Evolutionary conservation across 1,284 basidiomycete genomes (phyloP).

Genomic region (Puccinia hordei): DNA sequence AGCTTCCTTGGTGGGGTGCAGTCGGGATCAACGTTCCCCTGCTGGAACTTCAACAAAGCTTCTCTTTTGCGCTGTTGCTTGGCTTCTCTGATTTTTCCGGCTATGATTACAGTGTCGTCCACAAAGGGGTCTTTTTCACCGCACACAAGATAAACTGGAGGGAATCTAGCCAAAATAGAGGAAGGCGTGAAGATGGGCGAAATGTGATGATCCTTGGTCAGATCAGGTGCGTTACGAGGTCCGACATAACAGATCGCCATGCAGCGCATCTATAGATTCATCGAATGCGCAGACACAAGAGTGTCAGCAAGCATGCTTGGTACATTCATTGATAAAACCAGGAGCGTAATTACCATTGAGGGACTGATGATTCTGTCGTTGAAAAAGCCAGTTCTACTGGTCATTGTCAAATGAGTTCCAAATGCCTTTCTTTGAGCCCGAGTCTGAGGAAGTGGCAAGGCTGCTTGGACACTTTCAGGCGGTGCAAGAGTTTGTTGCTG

Average conservation of each 20-base stretch:
- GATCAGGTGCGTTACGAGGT: constrained; percentile 85
- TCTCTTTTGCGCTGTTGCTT: constrained; percentile 77
- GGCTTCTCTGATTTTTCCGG: constrained; percentile 86
- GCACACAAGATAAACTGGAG: constrained; percentile 72
- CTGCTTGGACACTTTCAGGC: not conserved
- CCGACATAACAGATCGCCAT: constrained; percentile 98
- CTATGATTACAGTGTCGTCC: constrained; percentile 90
- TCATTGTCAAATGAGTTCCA: constrained; percentile 90
- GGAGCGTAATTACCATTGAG: constrained; percentile 8
- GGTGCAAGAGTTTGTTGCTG: constrained; percentile 46
- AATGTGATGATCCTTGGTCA: constrained; percentile 89
- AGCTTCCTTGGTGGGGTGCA: constrained; percentile 51
- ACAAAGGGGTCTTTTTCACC: constrained; percentile 92
- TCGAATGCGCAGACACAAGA: not conserved
- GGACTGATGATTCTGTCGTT: constrained; percentile 67
- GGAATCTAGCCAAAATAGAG: constrained; percentile 83
- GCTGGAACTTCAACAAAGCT: constrained; percentile 65
- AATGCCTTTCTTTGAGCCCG: constrained; percentile 62
- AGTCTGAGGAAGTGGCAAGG: constrained; percentile 51
- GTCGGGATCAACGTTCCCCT: constrained; percentile 61
- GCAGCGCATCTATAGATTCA: constrained; percentile 76
- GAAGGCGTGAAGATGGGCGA: constrained; percentile 88
- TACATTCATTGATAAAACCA: not conserved
- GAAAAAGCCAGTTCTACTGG: constrained; percentile 89
- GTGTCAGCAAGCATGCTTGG: constrained; percentile 13